Base-by-base conservation (phyloP, 305 asterid genomes). In the Ajuga reptans region DNA sequence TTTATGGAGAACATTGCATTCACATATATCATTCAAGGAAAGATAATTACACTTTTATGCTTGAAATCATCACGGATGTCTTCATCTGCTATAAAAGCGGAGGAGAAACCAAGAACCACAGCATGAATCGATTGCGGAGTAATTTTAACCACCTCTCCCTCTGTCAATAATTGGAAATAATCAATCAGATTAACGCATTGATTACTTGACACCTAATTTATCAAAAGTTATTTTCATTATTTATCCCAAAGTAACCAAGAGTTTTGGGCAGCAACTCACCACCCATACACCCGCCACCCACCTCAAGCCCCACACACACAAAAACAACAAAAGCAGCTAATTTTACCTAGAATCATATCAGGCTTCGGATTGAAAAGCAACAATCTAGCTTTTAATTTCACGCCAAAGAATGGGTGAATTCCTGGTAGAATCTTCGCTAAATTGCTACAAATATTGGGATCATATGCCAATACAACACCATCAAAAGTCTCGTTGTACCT, bases 401-500 rank as follows among this genome's bases (percentile, higher is more conserved):
- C 88, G 9, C 91, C 89, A 52, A 91, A 76, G 67, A 75, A 79
- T 3, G 96, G 95, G 53, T 77, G 80, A 69, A 82, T 59, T 59
- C 65, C 66, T 1, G 49, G 50, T 15, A 86, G 73, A 73, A 91
- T 78, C 78, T 78, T 89, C 11, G 90, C 97, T 73, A 77, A 64
- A 42, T 66, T 58, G 72, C 84, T 72, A 29, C 64, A 69, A 9
- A 75, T 61, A 1, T 66, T 76, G 0, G 87, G 88, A 57, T 84
- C 89, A 60, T 90, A 88, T 9, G 94, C 97, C 86, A 92, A 75
- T 4, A 90, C 84, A 47, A 93, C 91, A 18, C 97, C 96, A 73
- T 83, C 94, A 73, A 90, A 80, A 9, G 81, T 61, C 73, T 92
- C 94, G 71, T 46, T 86, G 57, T 80, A 91, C 66, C 66, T 59